Percentiles rank a stretch among this genome's conserved stretches.
Conservation (phyloP, 805 yeast species). For the Myxozyma neotropica region DNA sequence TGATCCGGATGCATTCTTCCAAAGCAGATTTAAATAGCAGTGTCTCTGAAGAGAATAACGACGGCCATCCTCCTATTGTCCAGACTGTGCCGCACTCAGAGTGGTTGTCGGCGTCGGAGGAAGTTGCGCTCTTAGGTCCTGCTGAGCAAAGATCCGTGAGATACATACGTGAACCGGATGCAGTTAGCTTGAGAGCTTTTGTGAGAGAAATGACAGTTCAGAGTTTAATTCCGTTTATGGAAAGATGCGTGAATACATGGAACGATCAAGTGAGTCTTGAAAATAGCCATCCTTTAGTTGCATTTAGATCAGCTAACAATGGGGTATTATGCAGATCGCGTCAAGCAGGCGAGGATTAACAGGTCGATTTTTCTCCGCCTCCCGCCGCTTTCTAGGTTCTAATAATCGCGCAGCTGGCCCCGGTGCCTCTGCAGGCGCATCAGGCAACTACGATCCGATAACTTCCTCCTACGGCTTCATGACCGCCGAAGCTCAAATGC, state of each 20-base stretch:
- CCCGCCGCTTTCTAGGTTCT: slow-evolving; percentile 58
- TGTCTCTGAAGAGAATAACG: not conserved
- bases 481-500: slow-evolving; percentile 69
- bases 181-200: slow-evolving; percentile 46
- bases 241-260: slow-evolving; percentile 76
- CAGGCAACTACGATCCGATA: slow-evolving; percentile 50
- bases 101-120: slow-evolving; percentile 53
- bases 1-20: slow-evolving; percentile 33
- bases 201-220: slow-evolving; percentile 54
- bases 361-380: slow-evolving; percentile 69
- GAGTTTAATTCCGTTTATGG: slow-evolving; percentile 79
- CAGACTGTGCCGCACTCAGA: slow-evolving; percentile 41
- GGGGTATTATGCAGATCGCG: slow-evolving; percentile 15
- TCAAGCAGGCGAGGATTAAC: slow-evolving; percentile 64
- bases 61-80: not conserved
- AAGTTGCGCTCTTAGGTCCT: slow-evolving; percentile 39
- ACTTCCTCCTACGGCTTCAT: slow-evolving; percentile 63
- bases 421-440: slow-evolving; percentile 30
- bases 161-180: slow-evolving; percentile 41
- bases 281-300: slow-evolving; percentile 35
- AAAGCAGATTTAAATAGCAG: slow-evolving; percentile 1
- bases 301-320: not conserved
- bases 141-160: slow-evolving; percentile 22
- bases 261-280: slow-evolving; percentile 58
- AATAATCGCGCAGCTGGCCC: slow-evolving; percentile 35